Percentiles rank a stretch among this genome's conserved stretches.
These are phyloP conservation scores for Russula dissimulans DNA, from an alignment of 768 basidiomycete genomes.

Conservation along the genomic window DNA sequence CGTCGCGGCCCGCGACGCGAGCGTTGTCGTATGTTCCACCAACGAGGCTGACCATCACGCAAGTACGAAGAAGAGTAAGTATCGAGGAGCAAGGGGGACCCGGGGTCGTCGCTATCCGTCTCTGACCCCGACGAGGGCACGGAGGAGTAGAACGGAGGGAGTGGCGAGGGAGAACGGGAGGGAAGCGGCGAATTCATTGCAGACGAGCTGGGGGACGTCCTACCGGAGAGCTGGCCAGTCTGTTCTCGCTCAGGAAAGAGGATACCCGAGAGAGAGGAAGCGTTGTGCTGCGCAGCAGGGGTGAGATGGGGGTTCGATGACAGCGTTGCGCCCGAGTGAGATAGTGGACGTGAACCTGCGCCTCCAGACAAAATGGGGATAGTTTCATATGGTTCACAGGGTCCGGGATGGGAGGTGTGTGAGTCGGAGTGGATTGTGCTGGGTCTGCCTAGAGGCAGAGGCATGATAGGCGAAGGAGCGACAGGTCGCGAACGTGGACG, in stretches of 20 bases:
- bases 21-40: constrained; percentile 40
- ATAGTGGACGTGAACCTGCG: not conserved
- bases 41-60: constrained; percentile 38
- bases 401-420: not conserved
- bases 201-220: constrained; percentile 25
- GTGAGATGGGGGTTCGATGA: not conserved
- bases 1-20: constrained; percentile 45
- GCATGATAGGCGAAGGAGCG: constrained; percentile 1
- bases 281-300: not conserved
- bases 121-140: constrained; percentile 51
- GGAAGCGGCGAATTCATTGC: constrained; percentile 41
- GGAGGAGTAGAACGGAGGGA: constrained; percentile 43
- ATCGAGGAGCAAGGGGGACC: constrained; percentile 33
- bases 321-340: constrained; percentile 15
- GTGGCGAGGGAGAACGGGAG: constrained; percentile 55
- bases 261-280: not conserved
- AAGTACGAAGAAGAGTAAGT: constrained; percentile 21
- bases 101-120: constrained; percentile 52
- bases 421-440: constrained; percentile 20
- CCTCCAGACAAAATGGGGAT: not conserved
- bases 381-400: not conserved
- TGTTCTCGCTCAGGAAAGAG: not conserved
- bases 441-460: not conserved
- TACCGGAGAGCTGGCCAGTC: not conserved
- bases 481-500: not conserved